phyloP scores from a whole-genome alignment of 2,329 filamentous ascomycete species.

The Sphaceloma murrayae region DNA sequence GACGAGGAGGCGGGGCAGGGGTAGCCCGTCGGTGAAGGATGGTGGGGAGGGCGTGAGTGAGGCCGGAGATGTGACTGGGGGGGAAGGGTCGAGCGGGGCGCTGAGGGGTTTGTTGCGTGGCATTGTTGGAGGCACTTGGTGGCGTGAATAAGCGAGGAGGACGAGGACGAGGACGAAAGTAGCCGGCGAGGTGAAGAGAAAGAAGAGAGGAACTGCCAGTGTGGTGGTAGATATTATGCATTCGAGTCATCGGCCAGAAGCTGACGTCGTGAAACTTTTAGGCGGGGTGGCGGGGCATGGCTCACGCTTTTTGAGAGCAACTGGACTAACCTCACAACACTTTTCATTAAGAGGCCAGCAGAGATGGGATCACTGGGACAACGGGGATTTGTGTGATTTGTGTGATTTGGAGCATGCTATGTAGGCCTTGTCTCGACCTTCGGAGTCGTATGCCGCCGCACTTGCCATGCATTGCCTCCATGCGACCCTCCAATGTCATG shows the following conservation, averaged over 20 bases:
- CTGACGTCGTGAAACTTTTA: too few relatives aligned
- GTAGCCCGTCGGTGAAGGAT: slow-evolving; percentile 56
- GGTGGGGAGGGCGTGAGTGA: slow-evolving; percentile 35
- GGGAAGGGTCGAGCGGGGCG: slow-evolving; percentile 19
- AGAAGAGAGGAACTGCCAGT: not conserved
- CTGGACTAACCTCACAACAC: too few relatives aligned
- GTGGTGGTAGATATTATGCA: not conserved
- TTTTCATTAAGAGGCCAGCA: too few relatives aligned
- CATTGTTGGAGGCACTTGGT: not conserved
- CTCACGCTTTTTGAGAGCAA: too few relatives aligned
- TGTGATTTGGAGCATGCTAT: too few relatives aligned
- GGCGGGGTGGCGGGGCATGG: too few relatives aligned
- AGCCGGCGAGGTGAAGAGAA: not conserved
- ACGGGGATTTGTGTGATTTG: too few relatives aligned
- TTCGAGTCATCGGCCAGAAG: not conserved
- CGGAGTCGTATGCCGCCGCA: too few relatives aligned
- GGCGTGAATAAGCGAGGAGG: not conserved
- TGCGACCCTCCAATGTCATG: too few relatives aligned
- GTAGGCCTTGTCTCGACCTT: too few relatives aligned
- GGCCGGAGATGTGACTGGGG: slow-evolving; percentile 31
- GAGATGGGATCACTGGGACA: too few relatives aligned
- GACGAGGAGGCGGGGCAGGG: slow-evolving; percentile 72
- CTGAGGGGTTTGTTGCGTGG: not conserved
- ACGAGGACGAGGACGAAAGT: not conserved
- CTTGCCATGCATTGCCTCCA: too few relatives aligned